Base-by-base conservation (phyloP, 106 monocot genomes). In the Chionographis japonica region DNA sequence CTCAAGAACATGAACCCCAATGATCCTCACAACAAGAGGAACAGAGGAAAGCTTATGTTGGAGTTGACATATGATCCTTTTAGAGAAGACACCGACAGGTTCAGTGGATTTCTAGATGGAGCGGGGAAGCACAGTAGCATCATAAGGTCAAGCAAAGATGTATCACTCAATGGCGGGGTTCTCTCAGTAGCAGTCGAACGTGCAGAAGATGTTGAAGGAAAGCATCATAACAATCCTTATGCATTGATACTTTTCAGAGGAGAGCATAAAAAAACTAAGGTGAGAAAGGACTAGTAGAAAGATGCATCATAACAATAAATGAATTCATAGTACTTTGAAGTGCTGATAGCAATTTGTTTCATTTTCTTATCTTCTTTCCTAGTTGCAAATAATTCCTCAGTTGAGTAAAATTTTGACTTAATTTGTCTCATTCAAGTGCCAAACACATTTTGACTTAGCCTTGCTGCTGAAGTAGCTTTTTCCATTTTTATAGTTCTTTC, bases 161-260 rank as follows among this genome's bases (percentile, higher is more conserved):
- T 16, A 15, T 61, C 71, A 46, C 41, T 61, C 20, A 52, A 50
- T 54, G 80, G 87, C 40, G 94, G 94, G 43, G 69, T 94, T 66
- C 73, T 94, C 40, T 83, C 78, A 35, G 66, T 94, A 51, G 74
- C 75, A 3, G 17, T 94, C 58, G 86, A 84, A 64, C 69, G 74
- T 60, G 93, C 93, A 49, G 77, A 84, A 65, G 68, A 86, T 75
- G 84, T 93, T 37, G 93, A 93, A 80, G 93, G 93, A 63, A 86
- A 78, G 56, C 81, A 77, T 75, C 89, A 93, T 42, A 86, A 50
- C 37, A 93, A 93, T 69, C 86, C 93, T 49, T 93, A 84, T 74
- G 93, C 75, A 57, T 12, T 80, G 41, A 57, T 93, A 8, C 16
- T 78, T 64, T 89, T 93, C 51, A 79, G 72, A 78, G 93, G 93